A percentile compares a stretch with the other conserved stretches of the same genome.
Conservation (phyloP, 192 early-diverging fungal genomes). For the Anaeromyces robustus region DNA sequence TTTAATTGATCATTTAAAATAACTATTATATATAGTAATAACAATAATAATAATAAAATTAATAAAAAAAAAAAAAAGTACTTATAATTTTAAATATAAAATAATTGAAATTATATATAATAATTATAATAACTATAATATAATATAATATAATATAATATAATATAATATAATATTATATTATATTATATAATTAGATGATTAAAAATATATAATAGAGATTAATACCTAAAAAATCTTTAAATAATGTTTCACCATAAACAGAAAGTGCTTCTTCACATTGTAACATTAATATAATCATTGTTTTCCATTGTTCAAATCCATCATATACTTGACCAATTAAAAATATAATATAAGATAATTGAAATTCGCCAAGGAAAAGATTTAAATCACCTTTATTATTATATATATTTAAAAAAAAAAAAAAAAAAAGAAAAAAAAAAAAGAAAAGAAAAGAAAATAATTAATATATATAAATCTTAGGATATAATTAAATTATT, state of each 20-base stretch:
- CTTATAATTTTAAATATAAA: no score
- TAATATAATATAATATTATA: no score
- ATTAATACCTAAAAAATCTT: constrained; percentile 32
- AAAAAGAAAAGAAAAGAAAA: not conserved
- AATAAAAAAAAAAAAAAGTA: no score
- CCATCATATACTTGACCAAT: constrained; percentile 70
- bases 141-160: no score
- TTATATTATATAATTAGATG: no score
- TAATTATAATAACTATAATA: not conserved
- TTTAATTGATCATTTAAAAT: constrained; percentile 37
- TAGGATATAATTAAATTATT: no score
- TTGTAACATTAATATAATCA: constrained; percentile 53
- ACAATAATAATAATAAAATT: not conserved
- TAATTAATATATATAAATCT: not conserved
- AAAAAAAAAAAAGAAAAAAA: no score
- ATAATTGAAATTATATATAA: no score
- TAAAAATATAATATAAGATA: constrained; percentile 62
- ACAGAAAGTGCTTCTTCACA: constrained; percentile 40
- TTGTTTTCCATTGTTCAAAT: constrained; percentile 71
- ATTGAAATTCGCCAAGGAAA: constrained; percentile 66
- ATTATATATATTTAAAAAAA: no score
- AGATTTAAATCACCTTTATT: constrained; percentile 16
- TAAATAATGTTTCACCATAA: constrained; percentile 21
- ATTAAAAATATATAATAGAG: no score
- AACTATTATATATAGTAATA: constrained; percentile 14